A percentile compares a stretch with the other conserved stretches of the same genome.
These are phyloP conservation scores for Thalassiosira ordinaria DNA, from an alignment of 352 stramenopile species.

Conservation along the genomic window DNA sequence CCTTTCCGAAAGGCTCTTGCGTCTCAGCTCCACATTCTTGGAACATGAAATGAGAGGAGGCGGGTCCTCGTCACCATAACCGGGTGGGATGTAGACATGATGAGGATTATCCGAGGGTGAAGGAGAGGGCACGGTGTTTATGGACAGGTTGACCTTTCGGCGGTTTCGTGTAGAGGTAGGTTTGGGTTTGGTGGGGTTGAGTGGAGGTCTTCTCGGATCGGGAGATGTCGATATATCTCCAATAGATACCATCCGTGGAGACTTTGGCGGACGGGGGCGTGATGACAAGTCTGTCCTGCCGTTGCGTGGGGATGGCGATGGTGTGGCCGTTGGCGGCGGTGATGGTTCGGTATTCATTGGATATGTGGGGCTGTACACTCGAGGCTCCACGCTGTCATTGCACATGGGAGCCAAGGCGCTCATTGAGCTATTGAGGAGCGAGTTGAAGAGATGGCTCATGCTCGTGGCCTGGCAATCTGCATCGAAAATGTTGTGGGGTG, in stretches of 20 bases:
- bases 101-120: slow-evolving; percentile 24
- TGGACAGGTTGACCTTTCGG: slow-evolving; percentile 29
- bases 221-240: neutral
- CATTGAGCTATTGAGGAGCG: slow-evolving; percentile 35
- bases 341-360: slow-evolving; percentile 10
- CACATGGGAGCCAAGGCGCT: slow-evolving; percentile 26
- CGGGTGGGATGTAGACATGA: neutral
- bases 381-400: slow-evolving; percentile 7
- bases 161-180: slow-evolving; percentile 25
- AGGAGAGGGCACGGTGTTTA: slow-evolving; percentile 20
- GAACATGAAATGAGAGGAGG: slow-evolving; percentile 35
- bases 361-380: slow-evolving; percentile 24
- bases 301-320: too few species aligned
- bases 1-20: slow-evolving; percentile 45
- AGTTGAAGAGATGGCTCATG: slow-evolving; percentile 38
- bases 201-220: slow-evolving; percentile 11
- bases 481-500: slow-evolving; percentile 27
- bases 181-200: slow-evolving; percentile 17
- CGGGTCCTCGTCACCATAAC: neutral
- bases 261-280: neutral
- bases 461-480: slow-evolving; percentile 27
- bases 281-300: neutral
- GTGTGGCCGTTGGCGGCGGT: neutral
- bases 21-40: slow-evolving; percentile 49
- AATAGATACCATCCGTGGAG: too few species aligned